phyloP scores from a whole-genome alignment of 495 filamentous ascomycete species.

The Penicillium simplicissimum region DNA sequence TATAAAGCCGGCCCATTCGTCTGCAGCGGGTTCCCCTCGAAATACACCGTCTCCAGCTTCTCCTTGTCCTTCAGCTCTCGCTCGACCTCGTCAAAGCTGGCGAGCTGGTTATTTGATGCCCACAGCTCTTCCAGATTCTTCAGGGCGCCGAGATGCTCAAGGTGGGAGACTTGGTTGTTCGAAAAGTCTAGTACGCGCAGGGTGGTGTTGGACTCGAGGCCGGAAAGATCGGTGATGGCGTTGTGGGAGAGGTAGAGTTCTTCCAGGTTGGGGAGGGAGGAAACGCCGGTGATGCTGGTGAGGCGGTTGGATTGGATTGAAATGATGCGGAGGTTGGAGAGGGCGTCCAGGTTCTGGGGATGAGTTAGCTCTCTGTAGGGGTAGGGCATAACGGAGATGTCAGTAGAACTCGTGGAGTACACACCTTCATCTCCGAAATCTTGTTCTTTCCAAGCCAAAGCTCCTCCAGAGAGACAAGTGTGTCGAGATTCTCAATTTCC shows the following conservation, averaged over 20 bases:
- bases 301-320: slow-evolving; percentile 98
- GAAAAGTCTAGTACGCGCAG: slow-evolving; percentile 86
- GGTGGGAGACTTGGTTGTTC: slow-evolving; percentile 78
- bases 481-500: slow-evolving; percentile 86
- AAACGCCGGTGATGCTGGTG: slow-evolving; percentile 72
- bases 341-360: slow-evolving; percentile 59
- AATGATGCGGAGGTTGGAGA: slow-evolving; percentile 82
- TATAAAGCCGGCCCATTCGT: slow-evolving; percentile 72
- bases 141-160: slow-evolving; percentile 69
- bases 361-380: background rate
- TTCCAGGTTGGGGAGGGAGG: slow-evolving; percentile 73
- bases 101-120: slow-evolving; percentile 86
- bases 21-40: slow-evolving; percentile 94
- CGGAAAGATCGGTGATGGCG: slow-evolving; percentile 73
- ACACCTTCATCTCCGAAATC: slow-evolving; percentile 78
- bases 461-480: slow-evolving; percentile 72
- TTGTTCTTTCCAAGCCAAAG: slow-evolving; percentile 99
- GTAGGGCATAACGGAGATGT: background rate
- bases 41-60: slow-evolving; percentile 87
- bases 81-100: slow-evolving; percentile 82
- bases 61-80: slow-evolving; percentile 74
- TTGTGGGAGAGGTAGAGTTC: slow-evolving; percentile 99
- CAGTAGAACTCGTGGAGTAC: background rate
- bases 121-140: slow-evolving; percentile 83
- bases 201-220: slow-evolving; percentile 66